These are phyloP conservation scores for Candida loeiensis DNA, from an alignment of 805 yeast genomes.

Conservation along the genomic window DNA sequence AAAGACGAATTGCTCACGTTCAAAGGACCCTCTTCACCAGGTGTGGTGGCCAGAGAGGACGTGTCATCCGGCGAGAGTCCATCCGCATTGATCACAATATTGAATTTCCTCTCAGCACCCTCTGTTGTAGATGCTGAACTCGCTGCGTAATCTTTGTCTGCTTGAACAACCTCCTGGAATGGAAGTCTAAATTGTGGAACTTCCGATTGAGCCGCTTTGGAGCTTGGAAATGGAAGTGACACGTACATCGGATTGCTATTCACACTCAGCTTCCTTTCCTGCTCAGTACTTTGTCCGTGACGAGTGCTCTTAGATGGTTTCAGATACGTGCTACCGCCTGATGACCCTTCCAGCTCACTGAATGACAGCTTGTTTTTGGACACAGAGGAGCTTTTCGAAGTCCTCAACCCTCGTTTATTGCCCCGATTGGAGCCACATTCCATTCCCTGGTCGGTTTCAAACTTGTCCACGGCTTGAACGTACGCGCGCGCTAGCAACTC, in stretches of 20 bases:
- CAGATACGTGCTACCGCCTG: not conserved
- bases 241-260: slow-evolving; percentile 8
- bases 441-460: slow-evolving; percentile 25
- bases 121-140: slow-evolving; percentile 3
- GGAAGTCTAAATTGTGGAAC: slow-evolving; percentile 66
- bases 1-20: not conserved
- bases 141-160: not conserved
- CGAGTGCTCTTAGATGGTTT: not conserved
- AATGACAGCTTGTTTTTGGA: slow-evolving; percentile 8
- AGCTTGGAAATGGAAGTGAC: slow-evolving; percentile 20
- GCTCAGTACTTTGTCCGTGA: not conserved
- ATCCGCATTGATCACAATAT: not conserved
- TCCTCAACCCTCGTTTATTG: slow-evolving; percentile 2
- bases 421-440: not conserved
- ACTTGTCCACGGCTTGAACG: slow-evolving; percentile 49
- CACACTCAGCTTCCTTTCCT: not conserved
- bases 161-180: slow-evolving; percentile 47
- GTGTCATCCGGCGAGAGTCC: slow-evolving; percentile 3
- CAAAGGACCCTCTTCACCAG: slow-evolving; percentile 4
- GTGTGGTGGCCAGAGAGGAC: slow-evolving; percentile 2
- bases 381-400: slow-evolving; percentile 3
- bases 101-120: slow-evolving; percentile 2
- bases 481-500: slow-evolving; percentile 60
- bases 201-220: slow-evolving; percentile 29
- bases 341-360: slow-evolving; percentile 3